A percentile compares a stretch with the other conserved stretches of the same genome.
Conservation (phyloP, 2,329 filamentous ascomycete species). For the Elsinoe ampelina region DNA sequence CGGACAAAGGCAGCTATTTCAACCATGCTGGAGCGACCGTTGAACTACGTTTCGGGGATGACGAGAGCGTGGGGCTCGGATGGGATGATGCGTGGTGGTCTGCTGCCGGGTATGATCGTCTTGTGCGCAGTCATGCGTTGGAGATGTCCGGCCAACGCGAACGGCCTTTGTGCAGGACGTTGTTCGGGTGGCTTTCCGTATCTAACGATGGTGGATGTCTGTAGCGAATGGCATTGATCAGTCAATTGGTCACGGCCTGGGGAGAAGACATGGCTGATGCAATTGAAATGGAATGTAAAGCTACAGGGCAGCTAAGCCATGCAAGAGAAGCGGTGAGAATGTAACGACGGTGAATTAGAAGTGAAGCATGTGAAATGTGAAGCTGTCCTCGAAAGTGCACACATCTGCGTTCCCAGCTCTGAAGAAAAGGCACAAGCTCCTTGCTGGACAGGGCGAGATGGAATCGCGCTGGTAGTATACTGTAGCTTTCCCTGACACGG, state of each 20-base stretch:
- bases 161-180: slow-evolving; percentile 2
- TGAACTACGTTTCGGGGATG: background rate
- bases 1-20: slow-evolving; percentile 14
- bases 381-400: background rate
- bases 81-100: background rate
- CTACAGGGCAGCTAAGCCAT: background rate
- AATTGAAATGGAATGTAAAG: background rate
- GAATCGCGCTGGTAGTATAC: background rate
- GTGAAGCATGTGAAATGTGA: background rate
- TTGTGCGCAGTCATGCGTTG: slow-evolving; percentile 7
- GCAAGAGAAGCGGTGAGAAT: background rate
- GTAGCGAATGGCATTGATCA: slow-evolving; percentile 9
- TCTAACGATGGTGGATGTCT: slow-evolving; percentile 2
- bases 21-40: slow-evolving; percentile 11
- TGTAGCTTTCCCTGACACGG: background rate
- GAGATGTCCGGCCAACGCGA: slow-evolving; percentile 12
- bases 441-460: background rate
- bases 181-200: slow-evolving; percentile 8
- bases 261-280: background rate
- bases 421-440: slow-evolving; percentile 6
- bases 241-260: slow-evolving; percentile 1
- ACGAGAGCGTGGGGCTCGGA: slow-evolving; percentile 1
- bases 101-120: background rate
- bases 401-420: background rate
- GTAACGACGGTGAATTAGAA: slow-evolving; percentile 5